Evolutionary conservation across 164 flowering plant genomes (phyloP).

Genomic region (Nymphaea colorata): DNA sequence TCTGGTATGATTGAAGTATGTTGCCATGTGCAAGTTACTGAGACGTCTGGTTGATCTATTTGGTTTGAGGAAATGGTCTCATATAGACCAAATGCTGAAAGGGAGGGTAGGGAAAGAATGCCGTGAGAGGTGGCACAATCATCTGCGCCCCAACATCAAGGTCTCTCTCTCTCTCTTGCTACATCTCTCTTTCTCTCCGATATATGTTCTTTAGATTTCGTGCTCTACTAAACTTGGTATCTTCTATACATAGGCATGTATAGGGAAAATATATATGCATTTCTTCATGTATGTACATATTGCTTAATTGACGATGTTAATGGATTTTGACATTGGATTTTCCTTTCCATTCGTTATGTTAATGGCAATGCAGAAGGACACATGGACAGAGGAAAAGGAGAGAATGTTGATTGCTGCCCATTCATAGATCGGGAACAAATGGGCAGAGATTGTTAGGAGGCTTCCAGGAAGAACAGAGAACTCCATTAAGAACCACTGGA

Average conservation of each 20-base stretch:
- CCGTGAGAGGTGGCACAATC: slow-evolving; percentile 93
- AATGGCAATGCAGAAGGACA: slow-evolving; percentile 42
- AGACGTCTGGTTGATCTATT: slow-evolving; percentile 47
- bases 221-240: too few species aligned
- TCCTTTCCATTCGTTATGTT: background rate
- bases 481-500: slow-evolving; percentile 88
- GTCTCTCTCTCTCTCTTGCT: slow-evolving; percentile 18
- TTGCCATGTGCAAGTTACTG: slow-evolving; percentile 25
- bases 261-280: background rate
- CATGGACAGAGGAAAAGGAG: slow-evolving; percentile 79
- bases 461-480: slow-evolving; percentile 82
- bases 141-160: slow-evolving; percentile 83
- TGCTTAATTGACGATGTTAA: background rate
- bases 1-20: background rate
- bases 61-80: slow-evolving; percentile 83
- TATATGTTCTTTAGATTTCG: too few species aligned
- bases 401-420: slow-evolving; percentile 46
- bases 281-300: background rate
- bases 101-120: slow-evolving; percentile 93
- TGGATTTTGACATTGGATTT: background rate
- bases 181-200: too few species aligned
- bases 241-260: too few species aligned
- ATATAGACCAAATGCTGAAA: slow-evolving; percentile 44
- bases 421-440: slow-evolving; percentile 64
- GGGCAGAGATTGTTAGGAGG: slow-evolving; percentile 85